Base-by-base conservation (phyloP, 257 asterid species). In the Plantago elongata region DNA sequence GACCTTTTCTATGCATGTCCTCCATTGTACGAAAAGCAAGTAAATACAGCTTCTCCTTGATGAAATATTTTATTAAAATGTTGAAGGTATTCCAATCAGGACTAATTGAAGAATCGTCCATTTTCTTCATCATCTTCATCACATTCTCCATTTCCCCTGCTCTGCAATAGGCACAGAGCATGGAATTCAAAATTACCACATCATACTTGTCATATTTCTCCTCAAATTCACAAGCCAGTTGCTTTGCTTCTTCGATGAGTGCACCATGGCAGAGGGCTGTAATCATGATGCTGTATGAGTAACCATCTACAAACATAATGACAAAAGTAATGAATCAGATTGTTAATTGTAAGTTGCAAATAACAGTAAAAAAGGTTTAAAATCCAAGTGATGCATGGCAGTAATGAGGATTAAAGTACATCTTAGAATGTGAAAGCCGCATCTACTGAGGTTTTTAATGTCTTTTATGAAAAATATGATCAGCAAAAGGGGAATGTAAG, bases 221-320 rank as follows among this genome's bases (percentile, higher is more conserved):
- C 81, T 92, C 95, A 73, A 72, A 92, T 72, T 83, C 86, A 78
- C 74, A 69, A 64, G 96, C 95, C 77, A 86, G 63, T 73, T 79
- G 83, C 79, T 78, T 88, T 72, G 98, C 98, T 73, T 89, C 98
- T 82, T 86, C 84, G 62, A 92, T 61, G 70, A 74, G 81, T 65
- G 88, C 81, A 60, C 68, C n/a, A 38, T 90, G 97, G 69, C 95
- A 89, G 69, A 84, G 80, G 67, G 97, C 95, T 42, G 97, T 79
- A 69, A 92, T 92, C 98, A 92, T 88, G 56, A 92, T 92, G 72
- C 95, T 89, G 77, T 92, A 84, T 84, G 90, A 86, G 78, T 79
- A 92, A 59, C 98, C 98, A 56, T 84, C 98, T 92, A 75, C 79
- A 72, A 45, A 62, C 57, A 63, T 62, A 52, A 73, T 60, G 60